A percentile compares a stretch with the other conserved stretches of the same genome.
Conservation (phyloP, 2,329 filamentous ascomycete genomes). For the Monilinia polystroma region DNA sequence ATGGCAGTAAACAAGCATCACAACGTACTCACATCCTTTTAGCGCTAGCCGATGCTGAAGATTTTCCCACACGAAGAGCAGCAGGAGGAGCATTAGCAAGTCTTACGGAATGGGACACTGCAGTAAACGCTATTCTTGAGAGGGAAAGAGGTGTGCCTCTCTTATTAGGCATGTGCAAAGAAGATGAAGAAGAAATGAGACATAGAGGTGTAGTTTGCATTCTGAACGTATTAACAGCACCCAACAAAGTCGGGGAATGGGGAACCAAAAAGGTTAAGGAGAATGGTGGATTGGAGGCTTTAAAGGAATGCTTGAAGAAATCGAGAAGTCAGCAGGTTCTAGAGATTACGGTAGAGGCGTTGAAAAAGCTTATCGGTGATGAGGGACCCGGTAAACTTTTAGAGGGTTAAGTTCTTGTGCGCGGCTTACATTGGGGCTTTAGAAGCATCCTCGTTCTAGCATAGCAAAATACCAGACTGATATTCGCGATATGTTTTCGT, state of each 20-base stretch:
- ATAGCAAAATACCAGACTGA: neutral
- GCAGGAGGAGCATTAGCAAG: conserved; percentile 87
- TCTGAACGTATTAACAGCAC: conserved; percentile 67
- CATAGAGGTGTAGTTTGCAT: conserved; percentile 75
- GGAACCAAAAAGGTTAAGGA: conserved; percentile 60
- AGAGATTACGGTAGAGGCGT: conserved; percentile 66
- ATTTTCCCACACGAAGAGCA: conserved; percentile 73
- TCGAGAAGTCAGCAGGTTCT: conserved; percentile 69
- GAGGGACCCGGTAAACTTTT: neutral
- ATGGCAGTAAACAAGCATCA: conserved; percentile 63
- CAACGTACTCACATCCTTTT: conserved; percentile 80
- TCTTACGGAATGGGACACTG: conserved; percentile 74
- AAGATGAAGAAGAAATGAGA: conserved; percentile 66
- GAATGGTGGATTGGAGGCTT: conserved; percentile 61
- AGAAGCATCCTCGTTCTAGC: neutral
- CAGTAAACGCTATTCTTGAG: conserved; percentile 68
- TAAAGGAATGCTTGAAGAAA: conserved; percentile 70
- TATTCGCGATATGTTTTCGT: too few relatives aligned
- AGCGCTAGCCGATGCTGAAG: conserved; percentile 83
- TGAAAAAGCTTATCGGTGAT: conserved; percentile 53
- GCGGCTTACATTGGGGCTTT: neutral
- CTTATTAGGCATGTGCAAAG: conserved; percentile 76
- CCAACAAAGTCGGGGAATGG: conserved; percentile 62
- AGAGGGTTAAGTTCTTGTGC: conserved; percentile 5
- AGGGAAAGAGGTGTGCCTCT: conserved; percentile 71